Evolutionary conservation across 129 eudicot species (phyloP).

Genomic region (Lactuca sativa): DNA sequence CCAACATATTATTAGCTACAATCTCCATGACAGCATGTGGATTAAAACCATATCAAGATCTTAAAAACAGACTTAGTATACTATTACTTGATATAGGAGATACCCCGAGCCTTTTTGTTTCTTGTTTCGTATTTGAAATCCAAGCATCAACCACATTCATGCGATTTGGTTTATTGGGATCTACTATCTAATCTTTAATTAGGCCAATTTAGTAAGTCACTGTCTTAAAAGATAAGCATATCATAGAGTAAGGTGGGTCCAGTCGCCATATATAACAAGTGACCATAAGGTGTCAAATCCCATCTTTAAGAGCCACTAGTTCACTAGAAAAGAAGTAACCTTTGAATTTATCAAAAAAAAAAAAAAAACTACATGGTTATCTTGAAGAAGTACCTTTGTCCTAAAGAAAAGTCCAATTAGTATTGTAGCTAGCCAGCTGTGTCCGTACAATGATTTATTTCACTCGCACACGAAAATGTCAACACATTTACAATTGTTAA

Average conservation of each 20-base stretch:
- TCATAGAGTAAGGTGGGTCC: constrained; percentile 25
- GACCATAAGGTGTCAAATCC: constrained; percentile 19
- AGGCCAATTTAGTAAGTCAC: constrained; percentile 17
- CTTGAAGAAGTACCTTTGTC: constrained; percentile 29
- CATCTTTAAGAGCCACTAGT: constrained; percentile 1
- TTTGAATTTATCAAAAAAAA: constrained; percentile 8
- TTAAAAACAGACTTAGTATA: background rate
- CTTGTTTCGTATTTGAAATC: constrained; percentile 5
- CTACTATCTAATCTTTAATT: constrained; percentile 20
- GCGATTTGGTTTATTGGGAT: constrained; percentile 28
- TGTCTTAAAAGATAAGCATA: constrained; percentile 26
- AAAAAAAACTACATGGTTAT: constrained; percentile 17
- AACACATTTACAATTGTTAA: background rate
- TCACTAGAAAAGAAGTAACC: constrained; percentile 6
- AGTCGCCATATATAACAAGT: constrained; percentile 1
- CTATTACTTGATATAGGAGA: background rate
- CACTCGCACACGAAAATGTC: constrained; percentile 5
- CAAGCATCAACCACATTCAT: constrained; percentile 10
- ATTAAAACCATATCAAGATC: constrained; percentile 12
- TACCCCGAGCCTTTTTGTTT: background rate
- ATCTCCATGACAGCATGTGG: constrained; percentile 5
- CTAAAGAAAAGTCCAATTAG: constrained; percentile 41
- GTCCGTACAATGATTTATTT: constrained; percentile 44
- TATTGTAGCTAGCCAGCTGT: constrained; percentile 39
- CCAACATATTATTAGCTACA: constrained; percentile 21